Evolutionary conservation across 371 early-diverging fungal species (phyloP).

Genomic region (Basidiobolus meristosporus): DNA sequence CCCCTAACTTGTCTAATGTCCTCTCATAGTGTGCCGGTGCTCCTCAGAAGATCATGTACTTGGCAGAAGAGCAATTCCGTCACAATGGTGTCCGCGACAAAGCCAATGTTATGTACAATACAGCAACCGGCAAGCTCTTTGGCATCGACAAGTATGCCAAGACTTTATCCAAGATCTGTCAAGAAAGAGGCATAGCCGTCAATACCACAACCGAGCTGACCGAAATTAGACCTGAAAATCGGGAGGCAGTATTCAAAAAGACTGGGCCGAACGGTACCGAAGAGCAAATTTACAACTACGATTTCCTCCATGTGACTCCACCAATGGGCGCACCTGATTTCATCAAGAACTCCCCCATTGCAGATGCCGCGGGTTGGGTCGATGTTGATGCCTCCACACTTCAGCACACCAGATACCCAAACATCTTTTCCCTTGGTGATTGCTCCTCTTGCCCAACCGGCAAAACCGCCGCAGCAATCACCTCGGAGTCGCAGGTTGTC

Average conservation of each 20-base stretch:
- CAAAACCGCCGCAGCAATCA: slow-evolving; percentile 81
- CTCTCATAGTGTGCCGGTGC: slow-evolving; percentile 64
- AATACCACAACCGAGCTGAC: slow-evolving; percentile 52
- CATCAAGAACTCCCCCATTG: slow-evolving; percentile 44
- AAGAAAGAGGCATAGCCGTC: slow-evolving; percentile 42
- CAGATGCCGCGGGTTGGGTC: slow-evolving; percentile 66
- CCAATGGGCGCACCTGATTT: slow-evolving; percentile 65
- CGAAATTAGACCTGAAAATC: slow-evolving; percentile 35
- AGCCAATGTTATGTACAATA: slow-evolving; percentile 48
- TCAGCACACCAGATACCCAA: slow-evolving; percentile 58
- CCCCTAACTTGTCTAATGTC: neutral
- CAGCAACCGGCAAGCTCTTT: slow-evolving; percentile 69
- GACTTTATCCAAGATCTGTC: slow-evolving; percentile 39
- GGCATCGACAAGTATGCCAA: slow-evolving; percentile 72
- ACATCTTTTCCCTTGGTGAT: slow-evolving; percentile 70
- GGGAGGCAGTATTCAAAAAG: slow-evolving; percentile 47
- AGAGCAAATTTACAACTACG: slow-evolving; percentile 18
- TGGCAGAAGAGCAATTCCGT: slow-evolving; percentile 71
- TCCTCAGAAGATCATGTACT: slow-evolving; percentile 77
- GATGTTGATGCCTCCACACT: slow-evolving; percentile 62
- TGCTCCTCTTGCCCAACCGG: slow-evolving; percentile 70
- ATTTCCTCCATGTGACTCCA: slow-evolving; percentile 78
- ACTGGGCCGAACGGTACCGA: too few relatives aligned
- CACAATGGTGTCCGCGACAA: slow-evolving; percentile 42
- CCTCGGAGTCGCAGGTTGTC: slow-evolving; percentile 56